Evolutionary conservation across 2,329 filamentous ascomycete genomes (phyloP), one percentile per base, ranked within the genome.

Genomic region (Coleophoma eucalyptorum): DNA sequence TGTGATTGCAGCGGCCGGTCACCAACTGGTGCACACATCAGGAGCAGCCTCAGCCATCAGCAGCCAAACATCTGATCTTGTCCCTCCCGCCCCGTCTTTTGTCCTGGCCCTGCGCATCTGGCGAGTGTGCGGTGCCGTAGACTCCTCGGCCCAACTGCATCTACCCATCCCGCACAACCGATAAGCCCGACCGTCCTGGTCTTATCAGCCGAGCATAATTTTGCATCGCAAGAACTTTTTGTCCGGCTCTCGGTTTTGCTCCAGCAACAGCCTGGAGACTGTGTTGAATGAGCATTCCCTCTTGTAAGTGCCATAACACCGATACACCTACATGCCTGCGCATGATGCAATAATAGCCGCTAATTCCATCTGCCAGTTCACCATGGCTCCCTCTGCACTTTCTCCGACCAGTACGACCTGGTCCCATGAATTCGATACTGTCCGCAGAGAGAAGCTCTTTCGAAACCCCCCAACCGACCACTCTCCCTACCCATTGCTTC

Each of bases 381-480:
- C 35, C 34, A 56, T 56, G 54, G 51, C 54, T 46, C 54, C 54
- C 54, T 47, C 48, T 18, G 51, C 51, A 11, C 46, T 42, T 13
- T 33, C 50, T n/a, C 49, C 45, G 4, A 89, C 86, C 53, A 75
- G 76, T 54, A 89, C 85, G 49, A 75, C 82, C 67, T 97, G 93
- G 93, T 83, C 90, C 58, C 85, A 89, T 68, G 81, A 91, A 62
- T 97, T 89, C 73, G 81, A 97, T 68, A 95, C 90, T 4, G 72
- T 92, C 53, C 85, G 90, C 53, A 87, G 93, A 63, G 90, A 99
- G 65, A 80, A 89, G 48, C 87, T 99, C 19, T 99, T 99, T 69
- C 80, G 83, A 63, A 86, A 95, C 59, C 93, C 94, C 16, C 93
- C 94, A 0, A 87, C 82, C 64, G 92, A 97, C 67, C 87, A 83